Base-by-base conservation (phyloP, 352 stramenopile species). In the Phytophthora agathidicida region DNA sequence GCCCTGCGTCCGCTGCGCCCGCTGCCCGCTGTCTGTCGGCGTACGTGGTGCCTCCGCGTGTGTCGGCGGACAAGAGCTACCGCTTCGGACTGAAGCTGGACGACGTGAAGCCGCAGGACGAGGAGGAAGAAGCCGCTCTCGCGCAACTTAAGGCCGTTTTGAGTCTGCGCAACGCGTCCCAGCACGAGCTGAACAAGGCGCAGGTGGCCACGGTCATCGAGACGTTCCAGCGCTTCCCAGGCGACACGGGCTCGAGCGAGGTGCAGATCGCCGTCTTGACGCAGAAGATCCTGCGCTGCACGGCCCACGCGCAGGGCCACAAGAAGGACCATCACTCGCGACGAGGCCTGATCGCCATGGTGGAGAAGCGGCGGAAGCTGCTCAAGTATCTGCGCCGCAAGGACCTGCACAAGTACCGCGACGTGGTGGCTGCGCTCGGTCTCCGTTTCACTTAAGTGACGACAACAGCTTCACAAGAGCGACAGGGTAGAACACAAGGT, bases 251-350 rank as follows among this genome's bases (percentile, higher is more conserved):
- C 38, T 95, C 86, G 39, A 92, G 81, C 63, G 86, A 95, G 50
- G 86, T 93, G 54, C 86, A 95, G 68, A 76, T 95, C 45, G 86
- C 86, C 7, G 83, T 93, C 56, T 67, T 95, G 20, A 95, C 86
- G 60, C 83, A 95, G 62, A 93, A 91, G 75, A 93, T 95, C 49
- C 61, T 89, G 58, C 84, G 75, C 43, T 87, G 65, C 49, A 95
- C 86, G 60, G 39, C 77, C 13, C 86, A 95, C 73, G 82, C 85
- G 24, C 75, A 87, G 59, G 56, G 56, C 19, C 74, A 95, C 73
- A 93, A 93, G 83, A 91, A 95, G 66, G 86, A 95, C 69, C 83
- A 93, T 53, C 86, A 95, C 75, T 95, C 86, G 64, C 77, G 83
- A 60, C 83, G 86, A 58, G 86, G 86, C 3, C 74, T 95, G 17